phyloP scores from a whole-genome alignment of 1,284 basidiomycete genomes.

The Leccinum griseonigrum region DNA sequence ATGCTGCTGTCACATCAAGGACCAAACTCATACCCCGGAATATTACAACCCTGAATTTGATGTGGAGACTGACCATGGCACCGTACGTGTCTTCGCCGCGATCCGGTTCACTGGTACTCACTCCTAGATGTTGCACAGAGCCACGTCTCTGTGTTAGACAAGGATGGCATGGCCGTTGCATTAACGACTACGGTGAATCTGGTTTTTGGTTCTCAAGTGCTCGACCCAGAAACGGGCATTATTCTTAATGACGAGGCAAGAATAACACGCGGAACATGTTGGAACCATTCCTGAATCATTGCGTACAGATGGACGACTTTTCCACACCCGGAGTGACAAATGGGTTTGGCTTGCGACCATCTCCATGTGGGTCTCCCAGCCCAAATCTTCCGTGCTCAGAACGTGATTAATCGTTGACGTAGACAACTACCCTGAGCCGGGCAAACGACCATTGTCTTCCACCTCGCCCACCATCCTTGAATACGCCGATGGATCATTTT shows the following conservation, averaged over 20 bases:
- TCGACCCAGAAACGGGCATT: slow-evolving; percentile 84
- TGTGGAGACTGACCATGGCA: slow-evolving; percentile 80
- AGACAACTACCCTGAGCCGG: slow-evolving; percentile 87
- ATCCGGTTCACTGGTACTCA: slow-evolving; percentile 5
- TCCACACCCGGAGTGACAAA: slow-evolving; percentile 80
- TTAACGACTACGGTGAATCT: slow-evolving; percentile 88
- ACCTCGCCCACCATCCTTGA: slow-evolving; percentile 82
- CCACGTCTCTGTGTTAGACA: slow-evolving; percentile 80
- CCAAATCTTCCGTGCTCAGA: not conserved
- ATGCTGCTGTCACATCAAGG: slow-evolving; percentile 41
- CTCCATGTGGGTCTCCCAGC: slow-evolving; percentile 59
- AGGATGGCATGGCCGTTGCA: slow-evolving; percentile 80
- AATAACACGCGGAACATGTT: not conserved
- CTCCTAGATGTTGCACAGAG: slow-evolving; percentile 45
- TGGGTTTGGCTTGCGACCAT: slow-evolving; percentile 80
- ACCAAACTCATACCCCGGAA: slow-evolving; percentile 71
- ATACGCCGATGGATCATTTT: slow-evolving; percentile 65
- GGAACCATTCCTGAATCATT: slow-evolving; percentile 9
- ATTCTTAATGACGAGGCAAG: slow-evolving; percentile 83
- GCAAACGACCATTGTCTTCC: slow-evolving; percentile 87
- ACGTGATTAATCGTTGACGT: not conserved
- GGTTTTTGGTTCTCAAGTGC: slow-evolving; percentile 83
- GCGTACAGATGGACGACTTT: slow-evolving; percentile 81
- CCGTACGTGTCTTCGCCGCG: slow-evolving; percentile 46
- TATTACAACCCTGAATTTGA: slow-evolving; percentile 88